Evolutionary conservation across 805 yeast genomes (phyloP), one percentile per base, ranked within the genome.

Genomic region (Saccharomycopsis javanensis): DNA sequence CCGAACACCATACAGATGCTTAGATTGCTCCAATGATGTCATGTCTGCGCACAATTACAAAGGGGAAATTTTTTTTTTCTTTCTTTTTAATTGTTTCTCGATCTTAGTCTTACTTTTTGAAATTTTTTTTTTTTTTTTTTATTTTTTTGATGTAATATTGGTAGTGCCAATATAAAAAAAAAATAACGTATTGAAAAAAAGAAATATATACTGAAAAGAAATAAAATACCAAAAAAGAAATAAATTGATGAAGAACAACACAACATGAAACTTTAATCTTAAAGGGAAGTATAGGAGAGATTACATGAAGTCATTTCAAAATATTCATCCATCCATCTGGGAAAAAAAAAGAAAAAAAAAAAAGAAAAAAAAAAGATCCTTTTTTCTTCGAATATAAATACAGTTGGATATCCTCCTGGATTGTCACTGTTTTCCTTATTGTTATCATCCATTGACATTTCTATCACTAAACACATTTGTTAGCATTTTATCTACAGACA

Each of bases 101-200:
- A 34, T 42, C 23, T 23, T 42, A 13, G 28, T 10, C 28, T 42
- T 42, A 20, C 48, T 42, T 42, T 42, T 42, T 42, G 48, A 42
- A 42, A 25, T 42, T 42, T 42, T 42, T 42, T 20, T 42, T 42
- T 20, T 5, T 38, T 38, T 38, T 18, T 38, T 38, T 18, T 8
- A 2, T 15, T 35, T 35, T 35, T 35, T 35, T 35, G 42, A 35
- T 35, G 42, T 35, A 35, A n/a, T 42, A 20, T 42, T 20, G 20
- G 48, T 42, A 42, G 48, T 42, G 48, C 48, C 28, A 15, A 31
- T 42, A 42, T 42, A n/a, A n/a, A n/a, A n/a, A n/a, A n/a, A n/a
- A n/a, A n/a, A n/a, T n/a, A n/a, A n/a, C n/a, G n/a, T 11, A 11
- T 7, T 28, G 11, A 42, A 42, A 42, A 42, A 25, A 42, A 18